phyloP scores from a whole-genome alignment of 306 rosid species.

The Potentilla sterilis region DNA sequence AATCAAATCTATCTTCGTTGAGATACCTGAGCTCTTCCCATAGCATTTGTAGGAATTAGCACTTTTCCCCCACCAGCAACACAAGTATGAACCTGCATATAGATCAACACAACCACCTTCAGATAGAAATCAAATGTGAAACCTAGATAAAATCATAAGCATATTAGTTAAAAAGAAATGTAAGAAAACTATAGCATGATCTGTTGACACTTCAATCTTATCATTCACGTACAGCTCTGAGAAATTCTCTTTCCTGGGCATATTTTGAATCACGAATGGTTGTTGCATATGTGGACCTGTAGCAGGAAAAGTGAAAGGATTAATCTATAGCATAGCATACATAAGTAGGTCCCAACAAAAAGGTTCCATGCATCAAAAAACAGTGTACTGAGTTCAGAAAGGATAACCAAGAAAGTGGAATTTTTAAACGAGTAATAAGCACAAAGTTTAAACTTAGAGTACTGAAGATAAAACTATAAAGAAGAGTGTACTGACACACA shows the following conservation, averaged over 20 bases:
- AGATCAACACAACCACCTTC: constrained; percentile 2
- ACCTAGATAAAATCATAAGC: not conserved
- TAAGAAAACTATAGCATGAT: constrained; percentile 3
- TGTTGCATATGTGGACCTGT: constrained; percentile 94
- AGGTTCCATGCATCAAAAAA: not conserved
- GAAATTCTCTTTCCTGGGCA: constrained; percentile 87
- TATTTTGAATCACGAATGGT: constrained; percentile 86
- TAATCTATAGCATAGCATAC: not conserved
- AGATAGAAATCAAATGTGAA: not conserved
- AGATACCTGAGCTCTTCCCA: constrained; percentile 95
- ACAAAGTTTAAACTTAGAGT: not conserved
- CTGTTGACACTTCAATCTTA: constrained; percentile 3
- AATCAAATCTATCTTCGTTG: no score
- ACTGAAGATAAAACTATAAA: not conserved
- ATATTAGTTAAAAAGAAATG: not conserved
- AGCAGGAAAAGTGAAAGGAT: constrained; percentile 18
- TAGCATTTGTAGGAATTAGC: constrained; percentile 92
- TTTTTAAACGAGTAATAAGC: not conserved
- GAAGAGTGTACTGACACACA: not conserved
- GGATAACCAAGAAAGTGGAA: constrained; percentile 2
- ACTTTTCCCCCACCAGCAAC: constrained; percentile 86
- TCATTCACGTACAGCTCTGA: constrained; percentile 68
- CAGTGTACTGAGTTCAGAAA: not conserved
- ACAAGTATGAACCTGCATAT: constrained; percentile 73
- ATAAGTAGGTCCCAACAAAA: constrained; percentile 1